Evolutionary conservation across 495 filamentous ascomycete species (phyloP), one percentile per base, ranked within the genome.

Genomic region (Cudoniella acicularis): DNA sequence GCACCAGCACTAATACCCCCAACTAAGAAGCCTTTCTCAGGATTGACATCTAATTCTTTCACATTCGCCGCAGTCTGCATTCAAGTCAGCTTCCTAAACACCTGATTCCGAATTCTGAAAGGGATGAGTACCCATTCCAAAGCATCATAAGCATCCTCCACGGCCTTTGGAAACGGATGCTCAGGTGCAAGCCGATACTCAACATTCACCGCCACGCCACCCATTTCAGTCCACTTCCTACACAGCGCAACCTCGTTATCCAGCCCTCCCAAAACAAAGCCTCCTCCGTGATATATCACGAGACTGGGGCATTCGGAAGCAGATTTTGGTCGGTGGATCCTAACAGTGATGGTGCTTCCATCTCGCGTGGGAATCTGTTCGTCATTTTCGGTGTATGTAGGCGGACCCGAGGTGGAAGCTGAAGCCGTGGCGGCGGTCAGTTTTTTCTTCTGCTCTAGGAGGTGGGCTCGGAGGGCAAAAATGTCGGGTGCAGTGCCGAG

Each of bases 121-220:
- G n/a, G n/a, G 52, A 43, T 9, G 54, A 67, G 11, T 56, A 79
- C 70, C 79, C 80, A 81, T 62, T 74, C 68, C 51, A 80, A 62
- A 6, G 73, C 73, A 65, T 82, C 79, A 70, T 72, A 80, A 45
- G 72, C 68, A 64, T 83, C 80, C 16, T 82, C 55, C 9, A 71
- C 57, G 18, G 72, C 65, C 0, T 70, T 67, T 0, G 80, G 80
- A 58, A 78, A 83, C n/a, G 69, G 66, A 54, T 76, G 53, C 49
- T 80, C 77, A 0, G 79, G 78, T 0, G 75, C 74, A 3, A 78
- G 68, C 22, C 77, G 72, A 56, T 83, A 82, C 18, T 73, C 73
- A 1, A 78, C 74, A 64, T 77, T 76, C 58, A 74, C 53, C 52
- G 71, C 64, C 20, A 72, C 54, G 57, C 65, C 63, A 47, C 76